Percentiles rank a stretch among this genome's conserved stretches.
Evolutionary conservation across 768 basidiomycete species (phyloP).

Genomic region (Suillus paluster): DNA sequence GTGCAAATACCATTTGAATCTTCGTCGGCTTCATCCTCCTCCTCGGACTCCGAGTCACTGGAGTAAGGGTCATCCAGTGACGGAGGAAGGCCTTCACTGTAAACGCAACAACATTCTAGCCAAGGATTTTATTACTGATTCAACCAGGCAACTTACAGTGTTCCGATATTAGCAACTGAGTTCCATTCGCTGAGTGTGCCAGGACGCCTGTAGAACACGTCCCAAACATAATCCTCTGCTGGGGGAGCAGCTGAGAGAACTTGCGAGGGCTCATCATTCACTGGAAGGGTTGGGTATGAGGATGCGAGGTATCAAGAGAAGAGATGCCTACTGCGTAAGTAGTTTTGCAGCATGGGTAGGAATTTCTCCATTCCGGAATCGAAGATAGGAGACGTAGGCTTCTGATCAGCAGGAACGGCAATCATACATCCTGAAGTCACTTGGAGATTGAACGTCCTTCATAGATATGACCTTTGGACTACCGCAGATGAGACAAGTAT

Average conservation of each 20-base stretch:
- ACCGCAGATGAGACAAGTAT: background rate
- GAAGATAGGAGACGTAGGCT: conserved; percentile 31
- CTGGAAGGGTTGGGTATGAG: conserved; percentile 16
- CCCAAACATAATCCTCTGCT: conserved; percentile 76
- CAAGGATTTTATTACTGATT: background rate
- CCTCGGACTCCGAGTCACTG: conserved; percentile 66
- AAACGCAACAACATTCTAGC: conserved; percentile 27
- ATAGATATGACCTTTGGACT: conserved; percentile 63
- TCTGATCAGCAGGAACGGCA: conserved; percentile 54
- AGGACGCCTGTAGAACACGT: conserved; percentile 79
- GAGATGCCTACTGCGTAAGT: conserved; percentile 58
- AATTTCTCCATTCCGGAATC: conserved; percentile 79
- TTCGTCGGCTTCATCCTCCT: conserved; percentile 79
- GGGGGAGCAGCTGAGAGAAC: conserved; percentile 7
- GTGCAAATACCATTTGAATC: conserved; percentile 73
- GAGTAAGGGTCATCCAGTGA: conserved; percentile 58
- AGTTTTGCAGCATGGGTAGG: conserved; percentile 76
- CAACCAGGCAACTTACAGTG: conserved; percentile 50
- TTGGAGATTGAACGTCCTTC: conserved; percentile 48
- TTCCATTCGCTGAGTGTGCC: conserved; percentile 64
- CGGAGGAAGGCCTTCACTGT: conserved; percentile 64
- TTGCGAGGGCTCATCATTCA: conserved; percentile 29
- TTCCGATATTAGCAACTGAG: conserved; percentile 59
- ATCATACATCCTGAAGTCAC: conserved; percentile 71
- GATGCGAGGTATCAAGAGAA: background rate